These are phyloP conservation scores for Colletotrichum gigasporum DNA, from an alignment of 2,329 filamentous ascomycete genomes.

Conservation along the genomic window DNA sequence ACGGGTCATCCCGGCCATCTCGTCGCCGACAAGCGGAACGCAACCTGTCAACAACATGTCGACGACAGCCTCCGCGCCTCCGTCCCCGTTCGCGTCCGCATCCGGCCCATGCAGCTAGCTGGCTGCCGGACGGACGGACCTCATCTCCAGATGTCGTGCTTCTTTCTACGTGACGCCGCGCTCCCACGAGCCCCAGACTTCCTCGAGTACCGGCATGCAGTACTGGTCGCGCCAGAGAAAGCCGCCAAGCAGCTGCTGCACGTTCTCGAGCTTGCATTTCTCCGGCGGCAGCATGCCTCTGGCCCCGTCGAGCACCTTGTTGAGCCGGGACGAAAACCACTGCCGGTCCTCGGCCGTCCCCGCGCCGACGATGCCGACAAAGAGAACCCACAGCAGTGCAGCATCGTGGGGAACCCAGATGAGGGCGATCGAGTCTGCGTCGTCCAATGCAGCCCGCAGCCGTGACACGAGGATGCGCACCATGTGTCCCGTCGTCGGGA, in stretches of 20 bases:
- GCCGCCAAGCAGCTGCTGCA: constrained; percentile 12
- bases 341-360: constrained; percentile 2
- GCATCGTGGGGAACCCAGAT: constrained; percentile 15
- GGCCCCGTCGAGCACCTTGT: constrained; percentile 6
- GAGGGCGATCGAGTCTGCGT: constrained; percentile 17
- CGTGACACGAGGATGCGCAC: constrained; percentile 20
- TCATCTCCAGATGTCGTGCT: too few relatives aligned
- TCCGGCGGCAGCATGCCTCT: constrained; percentile 9
- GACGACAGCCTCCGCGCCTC: too few relatives aligned
- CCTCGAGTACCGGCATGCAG: constrained; percentile 23
- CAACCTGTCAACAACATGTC: background rate
- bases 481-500: constrained; percentile 31
- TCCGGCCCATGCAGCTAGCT: background rate
- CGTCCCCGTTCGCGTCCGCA: too few relatives aligned
- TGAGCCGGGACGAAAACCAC: constrained; percentile 12
- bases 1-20: background rate
- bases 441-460: constrained; percentile 24
- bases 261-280: background rate
- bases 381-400: constrained; percentile 30
- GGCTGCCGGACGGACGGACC: background rate
- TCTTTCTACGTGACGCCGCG: background rate
- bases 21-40: constrained; percentile 2
- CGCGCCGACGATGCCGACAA: constrained; percentile 29
- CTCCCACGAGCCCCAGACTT: constrained; percentile 12
- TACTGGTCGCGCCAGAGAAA: constrained; percentile 43